phyloP scores from a whole-genome alignment of 495 filamentous ascomycete genomes.

The Neurospora sp. region DNA sequence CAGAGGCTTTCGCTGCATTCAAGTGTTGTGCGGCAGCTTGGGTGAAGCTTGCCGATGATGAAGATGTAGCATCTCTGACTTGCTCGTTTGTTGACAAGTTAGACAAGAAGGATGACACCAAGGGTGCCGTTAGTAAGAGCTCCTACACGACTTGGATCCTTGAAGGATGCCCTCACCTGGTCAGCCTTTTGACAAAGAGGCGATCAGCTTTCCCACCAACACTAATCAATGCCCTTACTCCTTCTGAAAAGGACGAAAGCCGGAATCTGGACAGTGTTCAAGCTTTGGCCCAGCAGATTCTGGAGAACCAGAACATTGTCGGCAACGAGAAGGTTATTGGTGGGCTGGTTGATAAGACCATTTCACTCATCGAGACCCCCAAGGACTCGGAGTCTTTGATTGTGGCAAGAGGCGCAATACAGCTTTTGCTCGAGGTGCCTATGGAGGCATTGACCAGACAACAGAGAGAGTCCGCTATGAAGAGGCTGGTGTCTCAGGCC shows the following conservation, averaged over 20 bases:
- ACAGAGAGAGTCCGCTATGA: constrained; percentile 19
- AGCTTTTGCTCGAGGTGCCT: constrained; percentile 13
- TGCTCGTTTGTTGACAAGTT: constrained; percentile 27
- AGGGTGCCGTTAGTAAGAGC: constrained; percentile 8
- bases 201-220: neutral
- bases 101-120: constrained; percentile 8
- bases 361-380: constrained; percentile 9
- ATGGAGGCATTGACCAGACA: constrained; percentile 8
- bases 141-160: constrained; percentile 18
- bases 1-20: constrained; percentile 32
- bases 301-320: constrained; percentile 14
- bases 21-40: constrained; percentile 28
- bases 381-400: constrained; percentile 3
- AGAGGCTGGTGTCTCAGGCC: constrained; percentile 8
- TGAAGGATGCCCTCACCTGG: neutral
- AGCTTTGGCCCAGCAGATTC: constrained; percentile 1
- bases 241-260: neutral
- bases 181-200: neutral
- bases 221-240: neutral
- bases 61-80: constrained; percentile 20
- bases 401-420: constrained; percentile 9
- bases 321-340: constrained; percentile 12
- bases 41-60: constrained; percentile 23
- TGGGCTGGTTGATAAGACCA: constrained; percentile 7
- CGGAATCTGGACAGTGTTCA: neutral